Conservation (phyloP, 306 rosid species). For the Oemleria cerasiformis region DNA sequence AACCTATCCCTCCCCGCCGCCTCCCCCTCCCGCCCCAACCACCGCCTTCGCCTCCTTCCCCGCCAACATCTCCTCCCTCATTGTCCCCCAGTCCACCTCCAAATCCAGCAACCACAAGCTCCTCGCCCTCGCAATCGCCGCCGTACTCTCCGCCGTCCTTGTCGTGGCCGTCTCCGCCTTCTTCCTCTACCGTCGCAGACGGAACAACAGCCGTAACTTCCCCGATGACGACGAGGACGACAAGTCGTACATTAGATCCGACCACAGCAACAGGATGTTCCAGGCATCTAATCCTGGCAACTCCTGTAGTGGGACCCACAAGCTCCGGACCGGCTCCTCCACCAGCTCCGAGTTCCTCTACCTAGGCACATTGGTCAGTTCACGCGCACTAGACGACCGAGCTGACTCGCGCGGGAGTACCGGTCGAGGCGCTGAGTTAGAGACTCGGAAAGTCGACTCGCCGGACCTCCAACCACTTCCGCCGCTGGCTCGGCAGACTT, state of each 20-base stretch:
- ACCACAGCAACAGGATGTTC: conserved; percentile 54
- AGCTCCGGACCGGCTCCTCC: conserved; percentile 38
- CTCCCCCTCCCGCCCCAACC: conserved; percentile 69
- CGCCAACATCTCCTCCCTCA: conserved; percentile 85
- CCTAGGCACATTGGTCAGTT: conserved; percentile 74
- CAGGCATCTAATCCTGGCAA: conserved; percentile 30
- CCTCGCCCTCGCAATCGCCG: conserved; percentile 40
- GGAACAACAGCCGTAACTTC: conserved; percentile 22
- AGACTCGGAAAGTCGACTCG: conserved; percentile 46
- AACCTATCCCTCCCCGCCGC: conserved; percentile 46
- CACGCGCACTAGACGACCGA: conserved; percentile 53
- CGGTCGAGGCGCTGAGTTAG: conserved; percentile 7
- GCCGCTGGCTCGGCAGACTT: conserved; percentile 34
- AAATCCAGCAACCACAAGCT: conserved; percentile 41
- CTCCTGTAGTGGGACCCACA: conserved; percentile 25
- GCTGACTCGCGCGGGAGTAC: conserved; percentile 14
- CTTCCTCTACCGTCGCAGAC: conserved; percentile 48
- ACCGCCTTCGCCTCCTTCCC: conserved; percentile 70
- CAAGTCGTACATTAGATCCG: conserved; percentile 65
- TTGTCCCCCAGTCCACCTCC: conserved; percentile 50
- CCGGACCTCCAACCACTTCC: conserved; percentile 64
- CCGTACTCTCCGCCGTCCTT: conserved; percentile 37
- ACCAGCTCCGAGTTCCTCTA: conserved; percentile 86
- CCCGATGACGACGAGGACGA: conserved; percentile 45
- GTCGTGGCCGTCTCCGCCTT: conserved; percentile 37